Evolutionary conservation across 1,139 yeast genomes (phyloP), one percentile per base, ranked within the genome.

Genomic region (Pichia sp.): DNA sequence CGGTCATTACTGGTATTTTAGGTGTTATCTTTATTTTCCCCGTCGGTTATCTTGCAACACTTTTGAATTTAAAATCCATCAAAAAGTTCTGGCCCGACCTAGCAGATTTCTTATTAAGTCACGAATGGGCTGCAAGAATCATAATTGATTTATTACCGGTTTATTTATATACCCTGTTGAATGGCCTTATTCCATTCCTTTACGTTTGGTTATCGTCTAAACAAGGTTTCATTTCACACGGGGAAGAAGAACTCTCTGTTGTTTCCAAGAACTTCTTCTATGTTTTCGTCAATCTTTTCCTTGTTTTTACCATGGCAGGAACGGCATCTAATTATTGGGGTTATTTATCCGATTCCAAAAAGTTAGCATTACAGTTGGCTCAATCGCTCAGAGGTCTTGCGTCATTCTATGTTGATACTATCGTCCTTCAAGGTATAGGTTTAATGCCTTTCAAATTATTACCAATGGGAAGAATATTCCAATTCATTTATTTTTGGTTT

Each of bases 101-200:
- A 39, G 94, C 89, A 2, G 73, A 78, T 8, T 62, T 80, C 42
- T 69, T 85, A 45, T 71, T 78, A 41, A 68, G 73, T 44, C 79
- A 85, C 39, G 76, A 77, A 55, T 83, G 89, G 90, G 77, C 84
- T 14, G 80, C 84, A 51, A 83, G 80, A 35, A 69, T 84, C 46
- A 87, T 85, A 3, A 84, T 90, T 2, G 93, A 89, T 44, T 70
- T 85, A 48, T 70, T 85, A 51, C 94, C 94, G 33, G 86, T 91
- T 8, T 80, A 84, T 66, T 70, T 85, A 51, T 85, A 84, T 66
- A 81, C 93, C 0, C 61, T 84, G 45, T 69, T 85, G 66, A 85
- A 85, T 59, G 71, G 83, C 40, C 71, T 76, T 34, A 75, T 85
- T 45, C 94, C 94, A 7, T 85, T 80, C 58, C 72, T 85, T 50